Percentiles rank a stretch among this genome's conserved stretches.
These are phyloP conservation scores for Wallacemonas collosoma DNA, from an alignment of 208 protist genomes.

Conservation along the genomic window DNA sequence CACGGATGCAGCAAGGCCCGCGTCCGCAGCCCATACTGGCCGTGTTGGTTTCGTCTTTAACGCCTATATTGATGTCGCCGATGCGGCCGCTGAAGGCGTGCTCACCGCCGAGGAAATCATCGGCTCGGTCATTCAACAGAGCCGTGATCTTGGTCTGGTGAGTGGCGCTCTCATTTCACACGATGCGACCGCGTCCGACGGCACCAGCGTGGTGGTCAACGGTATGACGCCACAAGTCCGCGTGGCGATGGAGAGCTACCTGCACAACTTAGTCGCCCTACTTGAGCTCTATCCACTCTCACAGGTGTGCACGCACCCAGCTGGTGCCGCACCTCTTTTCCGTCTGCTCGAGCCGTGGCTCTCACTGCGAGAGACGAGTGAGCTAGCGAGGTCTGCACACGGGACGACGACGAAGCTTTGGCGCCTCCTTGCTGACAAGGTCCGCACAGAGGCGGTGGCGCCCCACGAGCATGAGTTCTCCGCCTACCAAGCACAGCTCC, in stretches of 20 bases:
- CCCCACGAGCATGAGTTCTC: conserved; percentile 36
- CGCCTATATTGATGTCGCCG: conserved; percentile 19
- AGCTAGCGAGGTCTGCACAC: conserved; percentile 17
- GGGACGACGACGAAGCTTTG: conserved; percentile 36
- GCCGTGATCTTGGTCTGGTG: conserved; percentile 16
- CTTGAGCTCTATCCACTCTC: conserved; percentile 8
- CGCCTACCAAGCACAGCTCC: conserved; percentile 33
- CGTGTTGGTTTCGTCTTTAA: conserved; percentile 2
- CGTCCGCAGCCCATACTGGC: background rate
- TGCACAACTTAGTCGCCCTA: conserved; percentile 14
- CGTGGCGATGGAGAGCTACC: conserved; percentile 3
- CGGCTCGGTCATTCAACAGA: conserved; percentile 34
- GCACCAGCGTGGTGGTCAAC: background rate
- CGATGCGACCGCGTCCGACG: background rate
- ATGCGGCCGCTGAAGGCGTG: conserved; percentile 23
- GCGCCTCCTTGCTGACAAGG: conserved; percentile 41
- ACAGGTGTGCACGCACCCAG: background rate
- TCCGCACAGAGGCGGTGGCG: conserved; percentile 45
- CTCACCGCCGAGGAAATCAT: conserved; percentile 26
- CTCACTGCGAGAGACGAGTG: conserved; percentile 14
- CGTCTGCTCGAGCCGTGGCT: conserved; percentile 13
- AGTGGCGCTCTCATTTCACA: conserved; percentile 18
- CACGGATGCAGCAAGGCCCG: too few species aligned
- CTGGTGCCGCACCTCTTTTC: conserved; percentile 14
- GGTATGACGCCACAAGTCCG: conserved; percentile 17